These are phyloP conservation scores for Lenwebbia sp. DNA, from an alignment of 345 rosid genomes.

Conservation along the genomic window DNA sequence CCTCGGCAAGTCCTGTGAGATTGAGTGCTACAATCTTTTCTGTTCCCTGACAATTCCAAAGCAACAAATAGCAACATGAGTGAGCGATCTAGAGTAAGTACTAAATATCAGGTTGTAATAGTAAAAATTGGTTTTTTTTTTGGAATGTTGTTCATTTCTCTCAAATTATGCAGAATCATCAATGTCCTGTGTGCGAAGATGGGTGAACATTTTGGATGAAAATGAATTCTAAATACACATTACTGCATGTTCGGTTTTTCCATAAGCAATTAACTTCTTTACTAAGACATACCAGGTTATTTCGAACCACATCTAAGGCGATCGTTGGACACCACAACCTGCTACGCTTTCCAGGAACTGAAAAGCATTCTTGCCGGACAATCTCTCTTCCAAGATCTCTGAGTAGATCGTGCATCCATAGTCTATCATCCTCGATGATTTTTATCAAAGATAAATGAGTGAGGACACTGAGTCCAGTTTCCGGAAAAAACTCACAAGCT, in stretches of 20 bases:
- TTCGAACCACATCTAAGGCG: background rate
- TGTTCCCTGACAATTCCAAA: background rate
- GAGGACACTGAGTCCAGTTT: accelerated
- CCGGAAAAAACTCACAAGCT: background rate
- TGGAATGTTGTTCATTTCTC: too few relatives aligned
- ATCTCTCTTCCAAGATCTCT: background rate
- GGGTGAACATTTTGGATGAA: background rate
- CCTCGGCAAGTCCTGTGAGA: background rate
- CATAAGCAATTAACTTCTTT: background rate
- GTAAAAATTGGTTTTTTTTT: too few relatives aligned
- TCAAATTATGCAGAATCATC: background rate
- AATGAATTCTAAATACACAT: background rate
- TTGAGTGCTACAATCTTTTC: background rate
- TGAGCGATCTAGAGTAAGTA: too few relatives aligned
- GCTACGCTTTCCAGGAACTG: too few relatives aligned
- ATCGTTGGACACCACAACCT: accelerated
- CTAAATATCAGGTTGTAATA: too few relatives aligned
- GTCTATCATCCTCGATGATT: accelerated
- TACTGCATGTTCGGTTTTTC: background rate
- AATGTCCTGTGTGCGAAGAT: background rate
- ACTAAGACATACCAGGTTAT: background rate
- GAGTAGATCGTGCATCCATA: background rate
- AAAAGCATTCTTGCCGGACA: accelerated
- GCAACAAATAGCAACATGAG: background rate
- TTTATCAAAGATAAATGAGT: background rate